Percentiles rank a stretch among this genome's conserved stretches.
Conservation (phyloP, 1,139 yeast genomes). For the Kodamaea suecica region DNA sequence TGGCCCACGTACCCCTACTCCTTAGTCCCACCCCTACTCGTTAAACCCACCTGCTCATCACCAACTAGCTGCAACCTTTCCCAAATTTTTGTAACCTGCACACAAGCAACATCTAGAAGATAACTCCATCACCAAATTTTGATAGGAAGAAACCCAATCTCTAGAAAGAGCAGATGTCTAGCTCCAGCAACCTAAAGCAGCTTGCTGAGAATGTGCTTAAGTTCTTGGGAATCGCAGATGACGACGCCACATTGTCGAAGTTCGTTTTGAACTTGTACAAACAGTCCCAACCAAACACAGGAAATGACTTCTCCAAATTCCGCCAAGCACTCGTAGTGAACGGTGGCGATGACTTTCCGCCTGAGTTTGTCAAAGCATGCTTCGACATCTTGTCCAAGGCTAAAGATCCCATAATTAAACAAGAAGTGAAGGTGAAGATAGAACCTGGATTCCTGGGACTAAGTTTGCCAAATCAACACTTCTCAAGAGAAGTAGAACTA, state of each 20-base stretch:
- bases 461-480: constrained; percentile 3
- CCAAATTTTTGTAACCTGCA: too few relatives aligned
- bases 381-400: constrained; percentile 20
- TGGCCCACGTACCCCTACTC: too few relatives aligned
- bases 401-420: neutral
- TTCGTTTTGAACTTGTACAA: constrained; percentile 52
- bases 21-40: too few relatives aligned
- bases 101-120: too few relatives aligned
- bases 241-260: constrained; percentile 52
- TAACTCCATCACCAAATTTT: too few relatives aligned
- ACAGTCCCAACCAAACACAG: constrained; percentile 13
- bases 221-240: constrained; percentile 18
- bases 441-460: constrained; percentile 4
- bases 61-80: too few relatives aligned
- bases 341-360: constrained; percentile 64
- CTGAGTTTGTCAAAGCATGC: constrained; percentile 37
- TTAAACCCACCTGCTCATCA: too few relatives aligned
- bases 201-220: constrained; percentile 6
- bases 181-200: neutral
- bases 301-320: constrained; percentile 31
- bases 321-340: constrained; percentile 44
- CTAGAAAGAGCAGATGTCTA: neutral
- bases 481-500: neutral
- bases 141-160: too few relatives aligned
- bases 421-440: neutral